phyloP scores from a whole-genome alignment of 2,329 filamentous ascomycete species.

The Metarhizium brunneum region DNA sequence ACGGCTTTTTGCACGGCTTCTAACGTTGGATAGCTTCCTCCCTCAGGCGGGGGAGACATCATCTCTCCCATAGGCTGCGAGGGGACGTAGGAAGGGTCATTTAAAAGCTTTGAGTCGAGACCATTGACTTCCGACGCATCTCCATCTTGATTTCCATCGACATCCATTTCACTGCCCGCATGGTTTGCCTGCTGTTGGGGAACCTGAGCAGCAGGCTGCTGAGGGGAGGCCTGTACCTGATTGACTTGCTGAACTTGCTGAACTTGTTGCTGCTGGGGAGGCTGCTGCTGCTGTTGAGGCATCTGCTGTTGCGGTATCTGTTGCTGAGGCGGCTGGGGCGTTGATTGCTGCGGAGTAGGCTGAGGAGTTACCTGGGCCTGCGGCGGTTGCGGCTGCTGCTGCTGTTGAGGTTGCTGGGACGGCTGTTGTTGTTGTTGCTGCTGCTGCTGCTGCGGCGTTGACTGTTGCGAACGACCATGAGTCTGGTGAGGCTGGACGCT shows the following conservation, averaged over 20 bases:
- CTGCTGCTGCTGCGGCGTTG: conserved; percentile 19
- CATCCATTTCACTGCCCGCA: conserved; percentile 41
- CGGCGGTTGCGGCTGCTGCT: conserved; percentile 14
- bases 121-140: conserved; percentile 32
- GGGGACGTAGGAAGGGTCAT: conserved; percentile 41
- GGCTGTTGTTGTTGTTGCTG: conserved; percentile 18
- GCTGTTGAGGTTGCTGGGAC: conserved; percentile 13
- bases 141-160: conserved; percentile 39
- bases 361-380: neutral
- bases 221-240: conserved; percentile 20
- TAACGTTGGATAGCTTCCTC: conserved; percentile 53
- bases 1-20: conserved; percentile 57
- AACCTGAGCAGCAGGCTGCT: conserved; percentile 24
- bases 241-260: conserved; percentile 24
- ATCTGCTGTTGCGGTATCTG: conserved; percentile 8
- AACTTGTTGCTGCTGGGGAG: conserved; percentile 16
- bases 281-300: conserved; percentile 3
- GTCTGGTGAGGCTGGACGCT: conserved; percentile 14
- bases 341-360: conserved; percentile 11
- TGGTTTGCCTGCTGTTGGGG: conserved; percentile 32
- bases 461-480: conserved; percentile 17
- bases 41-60: conserved; percentile 56
- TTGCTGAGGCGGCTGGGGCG: conserved; percentile 16
- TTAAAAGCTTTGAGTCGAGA: conserved; percentile 37
- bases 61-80: conserved; percentile 46